phyloP scores from a whole-genome alignment of 2,329 filamentous ascomycete genomes.

The Knufia petricola region DNA sequence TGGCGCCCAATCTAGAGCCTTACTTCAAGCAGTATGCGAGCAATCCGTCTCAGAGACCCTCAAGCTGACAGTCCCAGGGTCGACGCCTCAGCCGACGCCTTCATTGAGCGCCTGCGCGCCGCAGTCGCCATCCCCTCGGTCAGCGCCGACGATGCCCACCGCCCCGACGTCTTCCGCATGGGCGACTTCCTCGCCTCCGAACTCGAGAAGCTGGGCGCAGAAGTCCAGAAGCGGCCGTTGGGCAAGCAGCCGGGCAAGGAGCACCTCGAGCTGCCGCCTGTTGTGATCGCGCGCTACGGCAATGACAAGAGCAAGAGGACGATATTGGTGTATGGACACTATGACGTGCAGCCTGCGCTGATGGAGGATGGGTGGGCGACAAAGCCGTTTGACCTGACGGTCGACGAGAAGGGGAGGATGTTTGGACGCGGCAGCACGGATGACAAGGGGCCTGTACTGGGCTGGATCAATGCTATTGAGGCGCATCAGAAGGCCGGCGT shows the following conservation, averaged over 20 bases:
- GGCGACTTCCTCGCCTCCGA: conserved; percentile 79
- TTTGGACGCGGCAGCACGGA: conserved; percentile 91
- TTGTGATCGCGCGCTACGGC: conserved; percentile 85
- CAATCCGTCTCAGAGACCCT: too few species aligned
- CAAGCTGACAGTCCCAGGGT: too few species aligned
- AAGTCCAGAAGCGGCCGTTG: conserved; percentile 74
- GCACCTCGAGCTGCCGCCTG: conserved; percentile 81
- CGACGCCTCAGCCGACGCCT: conserved; percentile 65
- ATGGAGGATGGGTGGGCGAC: conserved; percentile 93
- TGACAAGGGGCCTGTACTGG: conserved; percentile 93
- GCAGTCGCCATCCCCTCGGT: conserved; percentile 95
- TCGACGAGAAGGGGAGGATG: conserved; percentile 90
- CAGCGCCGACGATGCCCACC: conserved; percentile 75
- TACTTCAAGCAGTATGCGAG: conserved; percentile 80
- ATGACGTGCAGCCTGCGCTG: conserved; percentile 93
- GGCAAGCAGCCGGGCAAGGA: conserved; percentile 90
- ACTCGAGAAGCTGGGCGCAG: conserved; percentile 72
- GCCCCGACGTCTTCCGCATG: conserved; percentile 92
- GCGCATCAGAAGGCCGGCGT: conserved; percentile 91
- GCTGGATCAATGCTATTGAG: conserved; percentile 97
- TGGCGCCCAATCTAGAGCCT: conserved; percentile 82
- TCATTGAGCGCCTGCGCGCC: conserved; percentile 75
- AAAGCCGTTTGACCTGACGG: conserved; percentile 78
- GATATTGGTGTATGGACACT: conserved; percentile 95
- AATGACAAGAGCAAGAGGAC: conserved; percentile 87